These are phyloP conservation scores for Yamagishiella unicocca DNA, from an alignment of 139 green algal genomes.

Conservation along the genomic window DNA sequence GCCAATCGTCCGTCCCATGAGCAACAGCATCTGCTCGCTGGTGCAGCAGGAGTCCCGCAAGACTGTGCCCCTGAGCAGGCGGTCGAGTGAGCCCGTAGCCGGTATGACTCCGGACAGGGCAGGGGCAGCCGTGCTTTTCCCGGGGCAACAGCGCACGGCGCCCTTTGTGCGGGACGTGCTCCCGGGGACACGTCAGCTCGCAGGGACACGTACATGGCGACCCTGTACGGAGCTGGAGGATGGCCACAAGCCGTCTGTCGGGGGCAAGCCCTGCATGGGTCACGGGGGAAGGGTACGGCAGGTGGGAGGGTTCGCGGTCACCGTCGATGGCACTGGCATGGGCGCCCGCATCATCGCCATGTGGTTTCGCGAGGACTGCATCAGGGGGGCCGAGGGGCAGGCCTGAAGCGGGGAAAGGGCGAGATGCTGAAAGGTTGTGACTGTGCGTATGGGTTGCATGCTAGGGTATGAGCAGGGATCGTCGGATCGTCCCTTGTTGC, in stretches of 20 bases:
- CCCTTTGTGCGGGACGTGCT: not conserved
- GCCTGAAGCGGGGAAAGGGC: not conserved
- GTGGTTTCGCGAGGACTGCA: not conserved
- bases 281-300: not conserved
- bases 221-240: not conserved
- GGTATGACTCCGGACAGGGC: not conserved
- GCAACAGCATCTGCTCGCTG: not conserved
- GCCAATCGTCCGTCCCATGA: not conserved
- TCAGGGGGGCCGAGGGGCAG: not conserved
- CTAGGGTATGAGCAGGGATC: not conserved
- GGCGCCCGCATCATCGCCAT: not conserved
- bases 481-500: not conserved
- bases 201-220: not conserved
- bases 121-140: not conserved
- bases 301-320: not conserved
- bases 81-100: not conserved
- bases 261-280: not conserved
- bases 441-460: not conserved
- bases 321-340: not conserved
- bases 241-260: not conserved
- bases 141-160: not conserved
- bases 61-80: not conserved
- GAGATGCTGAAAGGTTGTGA: not conserved
- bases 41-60: not conserved
- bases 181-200: not conserved